Evolutionary conservation across 148 eudicot genomes (phyloP), one percentile per base, ranked within the genome.

Genomic region (Rhododendron ferrugineum): DNA sequence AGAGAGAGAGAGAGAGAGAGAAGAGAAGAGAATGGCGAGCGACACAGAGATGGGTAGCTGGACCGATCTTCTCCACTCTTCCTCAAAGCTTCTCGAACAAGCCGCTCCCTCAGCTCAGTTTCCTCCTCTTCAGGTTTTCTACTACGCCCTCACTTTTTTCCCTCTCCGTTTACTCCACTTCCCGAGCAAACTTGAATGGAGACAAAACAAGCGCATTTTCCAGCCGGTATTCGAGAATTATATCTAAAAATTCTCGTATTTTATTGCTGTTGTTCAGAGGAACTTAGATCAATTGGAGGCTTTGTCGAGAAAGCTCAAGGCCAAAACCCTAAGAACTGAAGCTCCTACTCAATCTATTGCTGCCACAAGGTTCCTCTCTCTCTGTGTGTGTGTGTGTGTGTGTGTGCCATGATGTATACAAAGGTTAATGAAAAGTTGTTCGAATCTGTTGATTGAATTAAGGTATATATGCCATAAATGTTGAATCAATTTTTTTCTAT

Each of bases 61-160:
- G 99, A 90, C 92, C 2, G 91, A 94, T 87, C 98, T 96, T 81
- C 95, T 96, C 11, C 96, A 95, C 81, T 93, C 98, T 6, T 96
- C 99, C 23, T 90, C 99, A 13, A 95, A 96, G 92, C 99, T 95
- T 85, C 92, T 93, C 81, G 98, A 96, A 87, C 98, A 96, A 91
- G 98, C 99, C 18, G 93, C 98, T 34, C 97, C 98, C 86, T 96
- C 99, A 5, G 94, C 99, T 54, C 99, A 96, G 88, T 96, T 96
- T 77, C 99, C 99, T 75, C 98, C 99, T 89, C 97, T 96, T 32
- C 99, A 96, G 96, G 99, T 95, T 8, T n/a, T 46, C 70, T 30
- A 50, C 75, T 30, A 28, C 50, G 9, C 42, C 44, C 13, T 77
- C 77, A 83, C 74, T 46, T 42, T 76, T 62, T 20, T 46, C 54